These are phyloP conservation scores for Xylaria sp. DNA, from an alignment of 2,329 filamentous ascomycete genomes.

Conservation along the genomic window DNA sequence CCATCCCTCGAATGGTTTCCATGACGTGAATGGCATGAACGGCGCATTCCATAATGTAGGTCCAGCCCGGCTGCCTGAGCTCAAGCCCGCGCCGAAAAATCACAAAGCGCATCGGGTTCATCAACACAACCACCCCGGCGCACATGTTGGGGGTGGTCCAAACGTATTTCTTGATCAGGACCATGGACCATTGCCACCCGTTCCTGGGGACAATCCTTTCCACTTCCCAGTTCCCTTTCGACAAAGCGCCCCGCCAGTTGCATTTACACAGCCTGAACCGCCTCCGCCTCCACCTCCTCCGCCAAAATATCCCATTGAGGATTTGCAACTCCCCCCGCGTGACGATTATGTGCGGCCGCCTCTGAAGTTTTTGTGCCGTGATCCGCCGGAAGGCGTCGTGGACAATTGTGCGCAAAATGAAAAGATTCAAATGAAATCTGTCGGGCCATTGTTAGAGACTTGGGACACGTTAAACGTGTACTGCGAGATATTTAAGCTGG, in stretches of 20 bases:
- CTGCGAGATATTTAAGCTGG: slow-evolving; percentile 90
- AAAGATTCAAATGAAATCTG: slow-evolving; percentile 81
- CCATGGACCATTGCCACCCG: slow-evolving; percentile 53
- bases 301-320: slow-evolving; percentile 95
- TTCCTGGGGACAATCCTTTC: slow-evolving; percentile 59
- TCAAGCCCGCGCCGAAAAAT: slow-evolving; percentile 78
- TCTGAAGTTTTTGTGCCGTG: slow-evolving; percentile 79
- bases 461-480: slow-evolving; percentile 99
- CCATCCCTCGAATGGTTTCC: slow-evolving; percentile 48
- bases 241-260: slow-evolving; percentile 57
- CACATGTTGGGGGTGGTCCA: slow-evolving; percentile 53
- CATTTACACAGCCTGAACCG: slow-evolving; percentile 56
- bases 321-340: slow-evolving; percentile 80
- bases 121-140: slow-evolving; percentile 52
- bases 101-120: slow-evolving; percentile 69
- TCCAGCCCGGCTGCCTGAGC: slow-evolving; percentile 71
- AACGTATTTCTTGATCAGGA: slow-evolving; percentile 51
- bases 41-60: slow-evolving; percentile 53
- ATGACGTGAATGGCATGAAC: slow-evolving; percentile 55
- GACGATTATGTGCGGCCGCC: slow-evolving; percentile 74
- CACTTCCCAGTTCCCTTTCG: slow-evolving; percentile 58
- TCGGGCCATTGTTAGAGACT: slow-evolving; percentile 86
- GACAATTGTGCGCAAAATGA: slow-evolving; percentile 60
- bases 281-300: slow-evolving; percentile 73
- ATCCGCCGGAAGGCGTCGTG: slow-evolving; percentile 64